Evolutionary conservation across 2,329 filamentous ascomycete species (phyloP).

Genomic region (Ilyonectria destructans): DNA sequence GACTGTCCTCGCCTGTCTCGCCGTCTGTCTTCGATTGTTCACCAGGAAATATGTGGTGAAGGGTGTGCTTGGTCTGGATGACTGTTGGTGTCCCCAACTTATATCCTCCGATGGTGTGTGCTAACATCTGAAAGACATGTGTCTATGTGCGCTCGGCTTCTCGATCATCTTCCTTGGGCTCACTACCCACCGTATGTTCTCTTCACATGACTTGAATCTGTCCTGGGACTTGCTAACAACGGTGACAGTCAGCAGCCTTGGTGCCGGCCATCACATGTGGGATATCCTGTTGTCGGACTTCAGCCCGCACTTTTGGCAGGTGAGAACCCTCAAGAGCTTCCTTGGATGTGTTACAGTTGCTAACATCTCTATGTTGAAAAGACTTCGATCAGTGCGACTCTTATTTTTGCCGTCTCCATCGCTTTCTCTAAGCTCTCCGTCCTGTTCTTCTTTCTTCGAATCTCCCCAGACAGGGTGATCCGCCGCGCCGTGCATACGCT

Average conservation of each 20-base stretch:
- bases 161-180: slow-evolving; percentile 46
- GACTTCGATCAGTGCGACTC: slow-evolving; percentile 56
- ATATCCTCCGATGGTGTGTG: not conserved
- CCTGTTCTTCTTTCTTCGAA: slow-evolving; percentile 63
- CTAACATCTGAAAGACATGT: slow-evolving; percentile 42
- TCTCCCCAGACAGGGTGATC: slow-evolving; percentile 49
- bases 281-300: slow-evolving; percentile 43
- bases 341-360: not conserved
- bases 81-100: slow-evolving; percentile 41
- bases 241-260: slow-evolving; percentile 43
- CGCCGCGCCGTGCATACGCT: slow-evolving; percentile 41
- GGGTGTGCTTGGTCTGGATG: slow-evolving; percentile 47
- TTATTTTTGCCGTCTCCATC: slow-evolving; percentile 60
- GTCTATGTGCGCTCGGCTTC: slow-evolving; percentile 44
- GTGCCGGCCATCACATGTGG: slow-evolving; percentile 52
- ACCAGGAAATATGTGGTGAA: slow-evolving; percentile 51
- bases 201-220: fast-evolving
- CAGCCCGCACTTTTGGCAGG: slow-evolving; percentile 48
- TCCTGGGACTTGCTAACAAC: slow-evolving; percentile 8
- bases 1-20: slow-evolving; percentile 43
- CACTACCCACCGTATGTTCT: slow-evolving; percentile 42
- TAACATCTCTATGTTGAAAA: slow-evolving; percentile 28
- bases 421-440: slow-evolving; percentile 62
- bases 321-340: not conserved
- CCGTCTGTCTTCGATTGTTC: slow-evolving; percentile 47